These are phyloP conservation scores for Eremochloa ophiuroides DNA, from an alignment of 176 grass and related monocot species.

Conservation along the genomic window DNA sequence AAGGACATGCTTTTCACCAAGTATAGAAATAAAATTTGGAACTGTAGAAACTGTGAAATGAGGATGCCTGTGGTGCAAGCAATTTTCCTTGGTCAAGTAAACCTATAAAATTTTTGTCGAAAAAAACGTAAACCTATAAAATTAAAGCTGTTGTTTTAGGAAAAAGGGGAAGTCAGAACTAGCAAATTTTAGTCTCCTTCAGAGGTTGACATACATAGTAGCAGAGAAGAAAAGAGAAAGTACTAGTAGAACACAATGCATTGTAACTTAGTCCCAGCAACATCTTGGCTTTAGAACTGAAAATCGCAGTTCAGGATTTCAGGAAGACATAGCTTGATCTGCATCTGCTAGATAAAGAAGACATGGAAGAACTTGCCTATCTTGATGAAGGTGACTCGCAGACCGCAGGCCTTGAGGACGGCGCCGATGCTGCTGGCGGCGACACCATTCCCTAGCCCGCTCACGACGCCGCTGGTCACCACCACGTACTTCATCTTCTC, in stretches of 20 bases:
- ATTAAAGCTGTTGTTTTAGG: not conserved
- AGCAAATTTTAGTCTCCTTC: not conserved
- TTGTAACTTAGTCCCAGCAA: not conserved
- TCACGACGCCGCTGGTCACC: conserved; percentile 43
- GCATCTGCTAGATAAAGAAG: not conserved
- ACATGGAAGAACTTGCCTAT: conserved; percentile 12
- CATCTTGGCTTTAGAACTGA: not conserved
- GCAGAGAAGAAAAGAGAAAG: not conserved
- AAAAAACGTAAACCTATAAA: no score
- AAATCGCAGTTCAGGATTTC: not conserved
- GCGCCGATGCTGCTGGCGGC: conserved; percentile 45
- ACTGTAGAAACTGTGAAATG: not conserved
- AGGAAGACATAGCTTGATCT: not conserved
- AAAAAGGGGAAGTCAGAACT: not conserved
- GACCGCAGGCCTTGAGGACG: conserved; percentile 39
- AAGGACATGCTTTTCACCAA: not conserved
- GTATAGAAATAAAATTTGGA: not conserved
- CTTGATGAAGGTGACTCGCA: conserved; percentile 43
- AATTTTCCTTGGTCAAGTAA: not conserved
- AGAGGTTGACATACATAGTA: no score
- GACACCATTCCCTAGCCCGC: conserved; percentile 44
- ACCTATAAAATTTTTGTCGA: no score
- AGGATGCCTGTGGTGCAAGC: not conserved
- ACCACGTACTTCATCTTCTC: conserved; percentile 38
- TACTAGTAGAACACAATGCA: not conserved